Percentiles rank a stretch among this genome's conserved stretches.
Conservation (phyloP, 257 asterid species). For the Capsicum rhomboideum region DNA sequence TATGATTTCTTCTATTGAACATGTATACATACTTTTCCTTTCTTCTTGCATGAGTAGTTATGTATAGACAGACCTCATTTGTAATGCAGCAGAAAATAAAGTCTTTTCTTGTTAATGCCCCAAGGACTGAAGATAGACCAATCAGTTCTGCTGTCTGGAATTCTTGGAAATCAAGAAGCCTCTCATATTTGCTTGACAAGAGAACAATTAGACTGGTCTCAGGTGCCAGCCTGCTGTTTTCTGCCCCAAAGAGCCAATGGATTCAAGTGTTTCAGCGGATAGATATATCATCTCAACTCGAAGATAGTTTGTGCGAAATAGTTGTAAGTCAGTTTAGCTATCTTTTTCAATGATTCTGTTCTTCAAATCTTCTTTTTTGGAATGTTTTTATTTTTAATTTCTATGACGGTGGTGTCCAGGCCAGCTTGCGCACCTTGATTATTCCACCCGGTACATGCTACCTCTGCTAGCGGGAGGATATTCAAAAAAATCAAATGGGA, state of each 20-base stretch:
- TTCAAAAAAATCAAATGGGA: not conserved
- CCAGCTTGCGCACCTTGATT: not conserved
- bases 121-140: constrained; percentile 45
- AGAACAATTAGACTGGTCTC: constrained; percentile 68
- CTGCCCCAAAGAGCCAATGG: constrained; percentile 64
- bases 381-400: not conserved
- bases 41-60: not conserved
- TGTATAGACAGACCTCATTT: not conserved
- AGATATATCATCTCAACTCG: constrained; percentile 26
- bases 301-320: constrained; percentile 30
- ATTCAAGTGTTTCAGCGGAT: constrained; percentile 45
- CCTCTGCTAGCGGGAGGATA: not conserved
- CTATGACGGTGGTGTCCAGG: not conserved
- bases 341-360: not conserved
- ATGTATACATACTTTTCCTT: not conserved
- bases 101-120: not conserved
- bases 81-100: not conserved
- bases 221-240: constrained; percentile 60
- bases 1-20: not conserved
- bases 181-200: constrained; percentile 69
- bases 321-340: constrained; percentile 37
- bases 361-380: not conserved
- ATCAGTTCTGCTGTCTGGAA: constrained; percentile 41
- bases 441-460: not conserved
- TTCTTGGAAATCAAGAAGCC: constrained; percentile 51